Evolutionary conservation across 768 basidiomycete species (phyloP), one percentile per base, ranked within the genome.

Genomic region (Clitopilus hobsonii): DNA sequence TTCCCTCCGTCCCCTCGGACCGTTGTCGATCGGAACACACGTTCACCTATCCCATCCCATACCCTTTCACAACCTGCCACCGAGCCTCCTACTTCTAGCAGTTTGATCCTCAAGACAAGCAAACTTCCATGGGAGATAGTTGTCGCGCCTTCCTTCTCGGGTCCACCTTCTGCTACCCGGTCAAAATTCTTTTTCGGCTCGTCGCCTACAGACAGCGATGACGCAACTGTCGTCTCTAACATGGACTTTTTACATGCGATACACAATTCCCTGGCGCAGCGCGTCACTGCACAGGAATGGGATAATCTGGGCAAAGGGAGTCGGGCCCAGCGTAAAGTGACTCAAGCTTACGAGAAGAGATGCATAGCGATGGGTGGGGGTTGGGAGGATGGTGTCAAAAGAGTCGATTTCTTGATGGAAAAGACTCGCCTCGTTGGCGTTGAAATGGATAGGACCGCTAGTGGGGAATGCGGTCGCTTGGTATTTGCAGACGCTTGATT

Each of bases 271-370:
- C 77, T 88, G 38, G 66, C 77, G 47, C 67, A 70, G 14, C 77
- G 80, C n/a, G 77, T 86, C 6, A 84, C 84, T 10, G 77, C 78
- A 3, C 76, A 80, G 52, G 86, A 89, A 60, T 89, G 87, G 86
- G 78, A 79, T 49, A 67, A 74, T 0, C 74, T 88, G 4, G 84
- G 83, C 0, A 70, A 77, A 49, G 77, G 79, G 11, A 81, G 79
- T 60, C 74, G 77, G 2, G 73, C 74, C 23, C 86, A 88, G 64
- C 76, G 83, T 49, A 80, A 79, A 58, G 77, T 84, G 16, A 75
- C 83, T 16, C 73, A 73, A 24, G 84, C 84, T 28, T 88, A 87
- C 60, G 81, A 87, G 65, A 75, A 76, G 58, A 72, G 87, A 27
- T 88, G 86, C 56, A 69, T 72, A 54, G 75, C 73, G 59, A 75